Evolutionary conservation across 164 flowering plant species (phyloP).

Genomic region (Magnolia changhungtana): DNA sequence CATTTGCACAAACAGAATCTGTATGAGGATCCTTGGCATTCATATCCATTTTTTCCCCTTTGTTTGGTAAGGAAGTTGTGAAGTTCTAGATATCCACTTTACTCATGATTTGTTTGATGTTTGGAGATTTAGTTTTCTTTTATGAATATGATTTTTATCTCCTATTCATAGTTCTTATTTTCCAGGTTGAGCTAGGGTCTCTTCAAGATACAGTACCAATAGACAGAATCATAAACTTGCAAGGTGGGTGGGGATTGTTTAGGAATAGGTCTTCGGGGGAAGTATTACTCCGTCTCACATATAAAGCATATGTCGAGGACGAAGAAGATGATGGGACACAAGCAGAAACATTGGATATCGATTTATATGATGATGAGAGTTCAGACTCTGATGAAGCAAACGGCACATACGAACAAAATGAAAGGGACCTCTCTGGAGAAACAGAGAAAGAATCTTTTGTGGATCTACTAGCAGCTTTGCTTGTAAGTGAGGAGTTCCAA

Average conservation of each 20-base stretch:
- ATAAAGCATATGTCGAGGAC: slow-evolving; percentile 96
- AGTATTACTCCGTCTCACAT: slow-evolving; percentile 79
- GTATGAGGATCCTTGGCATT: too few relatives aligned
- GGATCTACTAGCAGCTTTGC: slow-evolving; percentile 83
- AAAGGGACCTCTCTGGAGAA: slow-evolving; percentile 22
- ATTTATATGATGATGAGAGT: slow-evolving; percentile 71
- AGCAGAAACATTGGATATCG: slow-evolving; percentile 37
- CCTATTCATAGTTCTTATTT: neutral
- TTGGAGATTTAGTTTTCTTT: too few relatives aligned
- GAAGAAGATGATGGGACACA: slow-evolving; percentile 79
- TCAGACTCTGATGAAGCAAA: slow-evolving; percentile 56
- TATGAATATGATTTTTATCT: too few relatives aligned
- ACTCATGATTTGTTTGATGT: too few relatives aligned
- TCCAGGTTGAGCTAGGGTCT: slow-evolving; percentile 81
- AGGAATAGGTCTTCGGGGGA: slow-evolving; percentile 70
- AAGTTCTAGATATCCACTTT: too few relatives aligned
- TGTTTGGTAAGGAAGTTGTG: too few relatives aligned
- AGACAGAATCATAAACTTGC: slow-evolving; percentile 65
- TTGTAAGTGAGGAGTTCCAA: slow-evolving; percentile 94
- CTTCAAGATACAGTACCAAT: slow-evolving; percentile 92
- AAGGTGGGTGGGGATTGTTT: slow-evolving; percentile 76
- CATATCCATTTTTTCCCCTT: too few relatives aligned
- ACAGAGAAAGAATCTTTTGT: slow-evolving; percentile 74
- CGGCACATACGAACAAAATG: slow-evolving; percentile 21
- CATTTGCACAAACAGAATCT: too few relatives aligned